phyloP scores from a whole-genome alignment of 2,329 filamentous ascomycete species.

The Aspergillus fructus region DNA sequence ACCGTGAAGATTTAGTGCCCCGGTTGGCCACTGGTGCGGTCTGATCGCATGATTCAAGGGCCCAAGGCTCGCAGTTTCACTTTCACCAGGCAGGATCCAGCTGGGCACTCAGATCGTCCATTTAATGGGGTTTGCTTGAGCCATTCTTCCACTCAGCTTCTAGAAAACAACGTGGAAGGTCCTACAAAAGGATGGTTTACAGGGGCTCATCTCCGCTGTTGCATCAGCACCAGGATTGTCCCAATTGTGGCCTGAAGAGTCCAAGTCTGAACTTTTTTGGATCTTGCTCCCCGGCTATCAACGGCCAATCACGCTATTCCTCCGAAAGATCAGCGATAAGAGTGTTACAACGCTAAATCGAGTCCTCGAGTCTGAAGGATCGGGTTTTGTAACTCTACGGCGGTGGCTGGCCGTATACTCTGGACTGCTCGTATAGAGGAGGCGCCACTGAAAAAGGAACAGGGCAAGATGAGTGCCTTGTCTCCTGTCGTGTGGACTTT shows the following conservation, averaged over 20 bases:
- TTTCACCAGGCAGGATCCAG: too few species aligned
- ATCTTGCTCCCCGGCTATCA: neutral
- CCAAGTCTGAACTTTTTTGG: neutral
- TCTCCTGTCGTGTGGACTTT: neutral
- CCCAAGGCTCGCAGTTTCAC: neutral
- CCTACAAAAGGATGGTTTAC: neutral
- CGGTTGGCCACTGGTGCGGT: slow-evolving; percentile 2
- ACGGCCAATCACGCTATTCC: neutral
- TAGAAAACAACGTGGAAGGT: neutral
- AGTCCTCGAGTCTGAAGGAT: neutral
- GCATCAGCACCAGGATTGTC: neutral
- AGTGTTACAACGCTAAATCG: slow-evolving; percentile 12
- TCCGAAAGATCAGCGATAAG: slow-evolving; percentile 10
- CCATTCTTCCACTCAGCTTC: neutral
- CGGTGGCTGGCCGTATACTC: too few species aligned
- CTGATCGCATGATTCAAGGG: slow-evolving; percentile 5
- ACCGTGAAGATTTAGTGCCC: neutral
- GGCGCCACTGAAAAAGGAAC: too few species aligned
- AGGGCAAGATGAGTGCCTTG: neutral
- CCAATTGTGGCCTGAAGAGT: neutral
- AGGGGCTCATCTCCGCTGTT: neutral
- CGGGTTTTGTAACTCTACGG: too few species aligned
- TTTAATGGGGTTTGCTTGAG: too few species aligned
- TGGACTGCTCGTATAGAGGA: too few species aligned
- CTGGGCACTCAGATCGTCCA: too few species aligned